phyloP scores from a whole-genome alignment of 495 filamentous ascomycete genomes.

The Penicillium parvum region DNA sequence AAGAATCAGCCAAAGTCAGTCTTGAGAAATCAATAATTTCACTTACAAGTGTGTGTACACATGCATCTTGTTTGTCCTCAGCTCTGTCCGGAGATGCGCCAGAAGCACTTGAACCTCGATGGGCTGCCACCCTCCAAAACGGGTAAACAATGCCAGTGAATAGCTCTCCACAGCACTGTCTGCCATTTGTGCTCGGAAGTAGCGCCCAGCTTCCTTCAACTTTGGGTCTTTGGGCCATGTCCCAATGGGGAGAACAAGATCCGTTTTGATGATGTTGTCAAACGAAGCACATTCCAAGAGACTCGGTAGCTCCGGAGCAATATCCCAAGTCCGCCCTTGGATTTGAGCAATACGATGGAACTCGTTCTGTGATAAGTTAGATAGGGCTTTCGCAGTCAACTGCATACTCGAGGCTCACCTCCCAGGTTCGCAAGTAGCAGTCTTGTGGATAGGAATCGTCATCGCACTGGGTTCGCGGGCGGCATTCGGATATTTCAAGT shows the following conservation, averaged over 20 bases:
- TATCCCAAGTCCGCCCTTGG: conserved; percentile 16
- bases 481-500: conserved; percentile 15
- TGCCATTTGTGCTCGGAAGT: conserved; percentile 11
- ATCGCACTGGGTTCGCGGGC: conserved; percentile 9
- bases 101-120: conserved; percentile 20
- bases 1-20: not conserved
- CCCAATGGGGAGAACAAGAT: conserved; percentile 31
- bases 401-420: not conserved
- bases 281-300: conserved; percentile 13
- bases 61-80: conserved; percentile 22
- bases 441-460: conserved; percentile 14
- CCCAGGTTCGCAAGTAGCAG: conserved; percentile 11
- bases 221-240: conserved; percentile 36
- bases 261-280: conserved; percentile 8
- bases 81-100: conserved; percentile 18
- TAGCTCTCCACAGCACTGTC: conserved; percentile 17
- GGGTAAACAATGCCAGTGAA: conserved; percentile 18
- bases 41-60: conserved; percentile 17
- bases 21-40: not conserved
- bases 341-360: conserved; percentile 19
- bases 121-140: conserved; percentile 17
- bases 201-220: conserved; percentile 36
- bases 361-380: conserved; percentile 13
- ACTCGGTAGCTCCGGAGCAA: not conserved
- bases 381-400: not conserved